phyloP scores from a whole-genome alignment of 805 yeast genomes.

The Wickerhamiella azymoides region DNA sequence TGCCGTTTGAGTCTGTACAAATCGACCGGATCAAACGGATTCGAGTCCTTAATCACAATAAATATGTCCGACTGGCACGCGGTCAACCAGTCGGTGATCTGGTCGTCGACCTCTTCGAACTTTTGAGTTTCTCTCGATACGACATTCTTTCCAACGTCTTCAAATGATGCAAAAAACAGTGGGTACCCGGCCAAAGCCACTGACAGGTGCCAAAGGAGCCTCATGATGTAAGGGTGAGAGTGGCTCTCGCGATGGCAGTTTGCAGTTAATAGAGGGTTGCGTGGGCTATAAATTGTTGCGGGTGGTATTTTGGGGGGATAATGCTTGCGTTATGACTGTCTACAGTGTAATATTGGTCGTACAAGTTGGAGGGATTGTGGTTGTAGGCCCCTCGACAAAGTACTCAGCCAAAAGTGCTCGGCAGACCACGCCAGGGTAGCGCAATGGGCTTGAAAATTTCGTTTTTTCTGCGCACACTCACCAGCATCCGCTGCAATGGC shows the following conservation, averaged over 20 bases:
- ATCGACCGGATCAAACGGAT: constrained; percentile 14
- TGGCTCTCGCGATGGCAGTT: neutral
- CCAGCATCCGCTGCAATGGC: no score
- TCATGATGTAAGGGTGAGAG: neutral
- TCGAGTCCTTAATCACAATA: constrained; percentile 15
- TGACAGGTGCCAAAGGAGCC: neutral
- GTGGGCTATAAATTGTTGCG: no score
- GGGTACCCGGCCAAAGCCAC: constrained; percentile 15
- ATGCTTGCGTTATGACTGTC: no score
- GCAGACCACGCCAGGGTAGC: no score
- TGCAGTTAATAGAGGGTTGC: neutral
- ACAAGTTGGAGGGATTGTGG: no score
- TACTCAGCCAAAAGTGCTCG: neutral
- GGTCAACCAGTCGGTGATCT: constrained; percentile 17
- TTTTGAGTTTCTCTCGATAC: constrained; percentile 7
- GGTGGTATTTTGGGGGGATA: no score
- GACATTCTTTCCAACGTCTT: constrained; percentile 14
- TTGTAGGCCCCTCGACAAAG: no score
- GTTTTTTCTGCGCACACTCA: no score
- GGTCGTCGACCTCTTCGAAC: constrained; percentile 12
- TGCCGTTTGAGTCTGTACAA: constrained; percentile 13
- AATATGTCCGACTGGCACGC: constrained; percentile 20
- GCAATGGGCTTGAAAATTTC: no score
- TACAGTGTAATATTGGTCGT: no score
- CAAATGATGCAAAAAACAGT: constrained; percentile 19